Evolutionary conservation across 2,329 filamentous ascomycete genomes (phyloP).

Genomic region (Hypoxylon sp.): DNA sequence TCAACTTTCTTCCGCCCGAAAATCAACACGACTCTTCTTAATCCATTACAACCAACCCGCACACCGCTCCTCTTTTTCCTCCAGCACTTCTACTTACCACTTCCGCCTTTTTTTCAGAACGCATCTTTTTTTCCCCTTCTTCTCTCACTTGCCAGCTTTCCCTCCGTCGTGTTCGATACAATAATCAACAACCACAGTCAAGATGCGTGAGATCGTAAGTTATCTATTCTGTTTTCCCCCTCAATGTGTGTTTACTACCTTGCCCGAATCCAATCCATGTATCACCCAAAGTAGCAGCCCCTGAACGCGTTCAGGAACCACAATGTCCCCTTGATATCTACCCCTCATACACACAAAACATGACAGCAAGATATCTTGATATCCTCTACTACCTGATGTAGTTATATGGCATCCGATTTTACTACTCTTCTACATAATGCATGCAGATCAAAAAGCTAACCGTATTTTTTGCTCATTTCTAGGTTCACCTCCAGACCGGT

Average conservation of each 20-base stretch:
- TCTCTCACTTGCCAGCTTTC: slow-evolving; percentile 39
- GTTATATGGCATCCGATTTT: slow-evolving; percentile 24
- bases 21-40: slow-evolving; percentile 12
- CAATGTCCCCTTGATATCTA: slow-evolving; percentile 47
- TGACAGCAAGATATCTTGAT: slow-evolving; percentile 28
- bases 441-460: slow-evolving; percentile 62
- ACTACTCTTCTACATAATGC: no score
- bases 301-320: slow-evolving; percentile 50
- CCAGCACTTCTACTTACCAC: slow-evolving; percentile 25
- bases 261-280: slow-evolving; percentile 3
- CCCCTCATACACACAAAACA: slow-evolving; percentile 43
- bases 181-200: slow-evolving; percentile 54
- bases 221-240: slow-evolving; percentile 1
- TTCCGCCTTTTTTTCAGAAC: slow-evolving; percentile 29
- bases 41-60: slow-evolving; percentile 27
- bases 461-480: slow-evolving; percentile 51
- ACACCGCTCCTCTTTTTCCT: slow-evolving; percentile 40
- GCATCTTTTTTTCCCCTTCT: slow-evolving; percentile 38
- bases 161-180: slow-evolving; percentile 40
- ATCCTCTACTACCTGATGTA: slow-evolving; percentile 11
- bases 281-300: slow-evolving; percentile 18
- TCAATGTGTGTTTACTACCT: slow-evolving; percentile 37
- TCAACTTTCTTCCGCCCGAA: slow-evolving; percentile 26
- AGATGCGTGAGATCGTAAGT: slow-evolving; percentile 78
- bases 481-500: slow-evolving; percentile 99